Evolutionary conservation across 208 protist genomes (phyloP).

Genomic region (Leishmania aethiopica): DNA sequence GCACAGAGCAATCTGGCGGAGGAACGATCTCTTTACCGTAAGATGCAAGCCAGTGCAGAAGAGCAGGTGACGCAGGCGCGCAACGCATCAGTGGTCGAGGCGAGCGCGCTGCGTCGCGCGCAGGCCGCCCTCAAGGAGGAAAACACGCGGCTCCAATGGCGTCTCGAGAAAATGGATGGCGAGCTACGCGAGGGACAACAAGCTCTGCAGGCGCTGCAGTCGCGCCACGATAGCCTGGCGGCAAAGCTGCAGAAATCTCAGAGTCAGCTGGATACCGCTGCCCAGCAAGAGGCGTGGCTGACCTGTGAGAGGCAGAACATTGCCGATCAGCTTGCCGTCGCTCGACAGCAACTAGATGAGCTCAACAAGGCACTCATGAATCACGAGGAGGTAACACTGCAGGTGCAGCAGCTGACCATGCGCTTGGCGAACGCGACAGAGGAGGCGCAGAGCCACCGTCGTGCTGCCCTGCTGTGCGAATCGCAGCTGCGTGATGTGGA

Average conservation of each 20-base stretch:
- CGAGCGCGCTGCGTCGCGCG: conserved; percentile 52
- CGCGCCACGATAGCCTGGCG: conserved; percentile 23
- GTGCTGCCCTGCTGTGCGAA: conserved; percentile 38
- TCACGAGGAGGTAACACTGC: conserved; percentile 40
- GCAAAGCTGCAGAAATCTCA: conserved; percentile 35
- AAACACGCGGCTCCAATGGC: conserved; percentile 40
- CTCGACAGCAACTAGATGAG: conserved; percentile 51
- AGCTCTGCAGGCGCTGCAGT: conserved; percentile 11
- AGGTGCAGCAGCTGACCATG: conserved; percentile 58
- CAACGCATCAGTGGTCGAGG: conserved; percentile 45
- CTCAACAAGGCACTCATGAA: conserved; percentile 32
- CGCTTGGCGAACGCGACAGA: conserved; percentile 47
- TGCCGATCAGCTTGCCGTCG: conserved; percentile 45
- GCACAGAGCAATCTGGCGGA: conserved; percentile 24
- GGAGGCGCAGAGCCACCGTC: conserved; percentile 49
- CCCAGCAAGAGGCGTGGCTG: conserved; percentile 69
- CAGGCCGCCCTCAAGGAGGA: conserved; percentile 47
- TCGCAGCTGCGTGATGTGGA: conserved; percentile 45
- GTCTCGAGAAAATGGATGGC: conserved; percentile 35
- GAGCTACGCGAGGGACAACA: conserved; percentile 35
- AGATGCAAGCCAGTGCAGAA: conserved; percentile 45
- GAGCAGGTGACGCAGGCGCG: conserved; percentile 44
- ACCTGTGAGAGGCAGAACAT: conserved; percentile 45
- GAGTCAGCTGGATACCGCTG: conserved; percentile 40
- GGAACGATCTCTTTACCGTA: conserved; percentile 33